These are phyloP conservation scores for Nepenthes mirabilis DNA, from an alignment of 148 eudicot genomes.

Conservation along the genomic window DNA sequence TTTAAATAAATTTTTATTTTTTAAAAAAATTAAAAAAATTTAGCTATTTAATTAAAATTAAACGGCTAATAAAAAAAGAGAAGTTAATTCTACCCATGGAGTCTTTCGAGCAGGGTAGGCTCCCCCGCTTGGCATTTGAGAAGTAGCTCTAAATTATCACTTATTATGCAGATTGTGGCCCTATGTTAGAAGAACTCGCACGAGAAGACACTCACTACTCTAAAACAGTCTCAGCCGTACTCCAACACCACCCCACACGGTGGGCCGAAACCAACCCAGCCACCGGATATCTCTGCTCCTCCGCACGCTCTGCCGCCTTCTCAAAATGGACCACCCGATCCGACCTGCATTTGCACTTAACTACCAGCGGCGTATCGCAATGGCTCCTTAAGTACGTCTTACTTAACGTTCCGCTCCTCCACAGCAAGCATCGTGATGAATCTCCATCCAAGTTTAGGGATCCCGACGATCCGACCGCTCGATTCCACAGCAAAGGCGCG, in stretches of 20 bases:
- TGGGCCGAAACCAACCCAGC: constrained; percentile 15
- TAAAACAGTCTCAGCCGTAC: constrained; percentile 63
- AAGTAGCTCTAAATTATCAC: no score
- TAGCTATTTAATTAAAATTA: no score
- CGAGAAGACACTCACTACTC: constrained; percentile 68
- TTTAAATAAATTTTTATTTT: no score
- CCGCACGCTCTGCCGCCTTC: constrained; percentile 59
- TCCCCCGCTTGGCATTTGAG: no score
- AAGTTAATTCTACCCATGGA: no score
- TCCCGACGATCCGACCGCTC: constrained; percentile 11
- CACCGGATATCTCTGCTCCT: constrained; percentile 18
- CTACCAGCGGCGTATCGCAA: constrained; percentile 35
- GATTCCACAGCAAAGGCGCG: constrained; percentile 15
- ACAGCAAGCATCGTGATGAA: constrained; percentile 25
- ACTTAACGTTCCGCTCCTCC: constrained; percentile 58
- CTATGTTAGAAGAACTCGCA: constrained; percentile 28
- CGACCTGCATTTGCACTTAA: constrained; percentile 14
- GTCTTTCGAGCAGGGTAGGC: no score
- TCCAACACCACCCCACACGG: constrained; percentile 35
- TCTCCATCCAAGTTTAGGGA: constrained; percentile 10
- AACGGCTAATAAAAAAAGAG: no score
- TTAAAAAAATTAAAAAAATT: no score
- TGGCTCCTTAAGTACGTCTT: constrained; percentile 66
- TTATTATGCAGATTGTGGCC: constrained; percentile 12
- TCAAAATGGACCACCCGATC: constrained; percentile 29